phyloP scores from a whole-genome alignment of 2,329 filamentous ascomycete genomes.

The Phyllosticta paracitricarpa region DNA sequence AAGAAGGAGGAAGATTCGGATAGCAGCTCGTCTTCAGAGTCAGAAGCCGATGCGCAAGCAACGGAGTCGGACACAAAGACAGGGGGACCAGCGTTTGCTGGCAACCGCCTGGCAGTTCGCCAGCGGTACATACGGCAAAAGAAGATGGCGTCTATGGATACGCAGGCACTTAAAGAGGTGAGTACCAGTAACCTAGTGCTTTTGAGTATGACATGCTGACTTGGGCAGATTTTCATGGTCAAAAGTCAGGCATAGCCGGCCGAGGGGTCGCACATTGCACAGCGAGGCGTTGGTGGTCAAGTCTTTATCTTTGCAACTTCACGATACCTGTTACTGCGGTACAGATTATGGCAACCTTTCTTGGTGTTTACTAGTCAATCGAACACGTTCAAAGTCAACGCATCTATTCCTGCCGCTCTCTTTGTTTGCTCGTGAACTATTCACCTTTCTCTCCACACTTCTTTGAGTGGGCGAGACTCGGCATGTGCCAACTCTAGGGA shows the following conservation, averaged over 20 bases:
- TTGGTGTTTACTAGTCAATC: not conserved
- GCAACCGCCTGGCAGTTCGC: conserved; percentile 62
- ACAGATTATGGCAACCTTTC: too few species aligned
- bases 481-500: not conserved
- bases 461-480: not conserved
- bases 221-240: conserved; percentile 57
- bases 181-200: conserved; percentile 20
- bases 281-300: conserved; percentile 10
- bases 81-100: conserved; percentile 31
- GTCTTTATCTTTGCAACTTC: not conserved
- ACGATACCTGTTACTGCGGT: not conserved
- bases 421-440: too few species aligned
- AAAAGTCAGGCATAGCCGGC: conserved; percentile 32
- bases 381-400: not conserved
- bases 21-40: conserved; percentile 15
- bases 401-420: too few species aligned
- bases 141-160: conserved; percentile 69
- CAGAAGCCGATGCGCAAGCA: conserved; percentile 22
- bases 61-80: conserved; percentile 38
- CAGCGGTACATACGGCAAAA: conserved; percentile 84
- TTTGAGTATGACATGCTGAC: conserved; percentile 13
- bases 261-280: not conserved
- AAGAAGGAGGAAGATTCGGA: conserved; percentile 19
- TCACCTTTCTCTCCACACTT: not conserved
- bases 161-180: conserved; percentile 78